Evolutionary conservation across 73 alveolate genomes (phyloP), one percentile per base, ranked within the genome.

Genomic region (Symbiodinium natans): DNA sequence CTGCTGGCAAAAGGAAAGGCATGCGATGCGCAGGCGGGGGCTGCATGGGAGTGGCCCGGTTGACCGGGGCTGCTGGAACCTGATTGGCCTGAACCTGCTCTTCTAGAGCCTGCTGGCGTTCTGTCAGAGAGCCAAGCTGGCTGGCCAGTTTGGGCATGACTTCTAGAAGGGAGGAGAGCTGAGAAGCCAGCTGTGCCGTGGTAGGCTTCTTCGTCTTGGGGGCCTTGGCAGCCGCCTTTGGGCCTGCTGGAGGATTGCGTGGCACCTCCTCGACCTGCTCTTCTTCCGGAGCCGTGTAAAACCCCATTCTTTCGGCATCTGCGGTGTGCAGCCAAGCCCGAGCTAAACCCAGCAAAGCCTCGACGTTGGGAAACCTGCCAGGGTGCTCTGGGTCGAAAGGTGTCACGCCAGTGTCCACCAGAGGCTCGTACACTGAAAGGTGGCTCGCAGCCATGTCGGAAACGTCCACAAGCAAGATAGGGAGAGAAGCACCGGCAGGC

Each of bases 161-260:
- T 21, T n/a, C 54, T 4, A 48, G 9, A 7, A 85, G 38, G 1
- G 52, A 27, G 3, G 36, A 33, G 10, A 86, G 13, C 56, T 86
- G 93, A 17, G 15, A 29, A 1, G 93, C 71, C 36, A 85, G 73
- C 31, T 73, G 41, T 11, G 83, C 83, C 1, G 83, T 59, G 25
- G 94, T 87, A 25, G 56, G 68, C 43, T 41, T 87, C 84, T 54
- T 54, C n/a, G n/a, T n/a, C n/a, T n/a, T n/a, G n/a, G n/a, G 19
- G 34, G 93, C 75, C 23, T 36, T n/a, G 19, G 80, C 82, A 1
- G 41, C 34, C 2, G 77, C 34, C 77, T 15, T 23, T 1, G 38
- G 77, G n/a, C 68, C 29, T 4, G 23, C 29, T 0, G 68, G 68
- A 0, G n/a, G 6, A 0, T 17, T 2, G 1, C 1, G 27, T 48